Evolutionary conservation across 148 eudicot genomes (phyloP).

Genomic region (Limonium bicolor): DNA sequence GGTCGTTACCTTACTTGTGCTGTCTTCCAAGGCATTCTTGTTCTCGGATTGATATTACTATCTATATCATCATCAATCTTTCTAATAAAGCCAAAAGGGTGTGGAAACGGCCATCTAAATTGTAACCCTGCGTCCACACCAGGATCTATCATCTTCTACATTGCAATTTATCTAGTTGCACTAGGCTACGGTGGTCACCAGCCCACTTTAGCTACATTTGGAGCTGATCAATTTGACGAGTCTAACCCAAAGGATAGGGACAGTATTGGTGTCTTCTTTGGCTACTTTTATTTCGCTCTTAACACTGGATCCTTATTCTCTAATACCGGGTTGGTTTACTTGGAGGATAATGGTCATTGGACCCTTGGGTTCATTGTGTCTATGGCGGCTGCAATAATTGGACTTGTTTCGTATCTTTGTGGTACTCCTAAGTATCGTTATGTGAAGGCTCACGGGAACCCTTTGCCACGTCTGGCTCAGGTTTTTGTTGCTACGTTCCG

Average conservation of each 20-base stretch:
- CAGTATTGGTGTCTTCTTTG: slow-evolving; percentile 42
- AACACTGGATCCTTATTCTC: slow-evolving; percentile 74
- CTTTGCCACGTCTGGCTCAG: slow-evolving; percentile 69
- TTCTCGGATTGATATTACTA: slow-evolving; percentile 45
- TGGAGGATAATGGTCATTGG: slow-evolving; percentile 72
- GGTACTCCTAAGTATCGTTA: slow-evolving; percentile 44
- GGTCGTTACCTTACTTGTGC: slow-evolving; percentile 84
- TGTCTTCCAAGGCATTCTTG: slow-evolving; percentile 52
- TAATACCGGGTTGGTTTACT: slow-evolving; percentile 73
- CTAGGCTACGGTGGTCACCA: slow-evolving; percentile 97
- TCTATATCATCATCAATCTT: slow-evolving; percentile 55
- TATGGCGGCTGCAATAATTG: slow-evolving; percentile 39
- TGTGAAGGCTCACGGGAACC: slow-evolving; percentile 63
- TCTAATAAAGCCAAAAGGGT: slow-evolving; percentile 56
- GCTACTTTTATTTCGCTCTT: slow-evolving; percentile 83
- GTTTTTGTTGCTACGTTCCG: slow-evolving; percentile 55
- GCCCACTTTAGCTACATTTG: slow-evolving; percentile 82
- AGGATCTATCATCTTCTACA: slow-evolving; percentile 35
- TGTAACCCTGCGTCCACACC: slow-evolving; percentile 25
- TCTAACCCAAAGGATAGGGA: slow-evolving; percentile 15
- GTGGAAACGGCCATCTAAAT: slow-evolving; percentile 37
- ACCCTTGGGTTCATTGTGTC: slow-evolving; percentile 63
- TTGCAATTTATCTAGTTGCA: slow-evolving; percentile 73
- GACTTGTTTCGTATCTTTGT: slow-evolving; percentile 24
- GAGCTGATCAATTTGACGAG: slow-evolving; percentile 81